Conservation (phyloP, 2,329 filamentous ascomycete genomes). For the Lecanicillium sp. region DNA sequence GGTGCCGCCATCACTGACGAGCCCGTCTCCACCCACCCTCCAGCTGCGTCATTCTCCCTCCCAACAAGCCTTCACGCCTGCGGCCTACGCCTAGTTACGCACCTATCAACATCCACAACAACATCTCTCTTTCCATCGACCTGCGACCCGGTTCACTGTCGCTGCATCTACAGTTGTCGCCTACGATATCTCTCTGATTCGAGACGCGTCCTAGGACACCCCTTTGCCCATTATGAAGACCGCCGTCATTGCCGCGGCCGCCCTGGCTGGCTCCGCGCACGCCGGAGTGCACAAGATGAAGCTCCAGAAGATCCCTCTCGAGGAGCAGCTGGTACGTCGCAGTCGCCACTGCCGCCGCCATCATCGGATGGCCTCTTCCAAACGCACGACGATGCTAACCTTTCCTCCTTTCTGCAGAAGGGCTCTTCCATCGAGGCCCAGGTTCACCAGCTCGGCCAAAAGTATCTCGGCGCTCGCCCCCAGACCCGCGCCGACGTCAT, state of each 20-base stretch:
- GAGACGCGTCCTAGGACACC: neutral
- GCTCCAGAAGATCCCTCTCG: slow-evolving; percentile 90
- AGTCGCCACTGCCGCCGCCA: no score
- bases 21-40: slow-evolving; percentile 5
- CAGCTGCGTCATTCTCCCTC: slow-evolving; percentile 9
- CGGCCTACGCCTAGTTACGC: no score
- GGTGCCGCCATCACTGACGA: slow-evolving; percentile 9
- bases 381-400: neutral
- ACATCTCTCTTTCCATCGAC: slow-evolving; percentile 2
- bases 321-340: slow-evolving; percentile 77
- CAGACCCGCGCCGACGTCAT: slow-evolving; percentile 64
- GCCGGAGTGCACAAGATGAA: slow-evolving; percentile 93
- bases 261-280: slow-evolving; percentile 74
- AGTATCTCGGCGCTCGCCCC: slow-evolving; percentile 80
- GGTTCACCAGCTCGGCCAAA: slow-evolving; percentile 78
- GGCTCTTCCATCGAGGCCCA: slow-evolving; percentile 74
- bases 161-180: slow-evolving; percentile 4
- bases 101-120: slow-evolving; percentile 5
- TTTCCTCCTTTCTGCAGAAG: slow-evolving; percentile 41
- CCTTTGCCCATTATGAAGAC: slow-evolving; percentile 70
- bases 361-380: neutral
- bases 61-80: slow-evolving; percentile 1
- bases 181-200: neutral
- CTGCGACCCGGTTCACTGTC: neutral
- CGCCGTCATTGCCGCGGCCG: slow-evolving; percentile 67